A percentile compares a stretch with the other conserved stretches of the same genome.
phyloP scores from a whole-genome alignment of 2,329 filamentous ascomycete species.

The Aspergillus sp. region DNA sequence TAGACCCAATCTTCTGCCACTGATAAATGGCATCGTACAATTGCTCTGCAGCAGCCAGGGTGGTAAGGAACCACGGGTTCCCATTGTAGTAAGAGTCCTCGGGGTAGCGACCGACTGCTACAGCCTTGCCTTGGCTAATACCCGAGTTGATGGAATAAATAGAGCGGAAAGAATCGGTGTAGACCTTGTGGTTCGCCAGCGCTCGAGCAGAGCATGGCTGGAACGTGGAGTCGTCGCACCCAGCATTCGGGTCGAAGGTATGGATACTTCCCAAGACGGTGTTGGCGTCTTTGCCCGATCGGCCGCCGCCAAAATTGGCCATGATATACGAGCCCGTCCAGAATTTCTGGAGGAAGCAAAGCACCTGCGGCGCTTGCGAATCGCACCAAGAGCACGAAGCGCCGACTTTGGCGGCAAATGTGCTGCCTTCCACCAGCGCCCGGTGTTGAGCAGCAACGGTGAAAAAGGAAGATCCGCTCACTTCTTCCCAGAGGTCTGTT shows the following conservation, averaged over 20 bases:
- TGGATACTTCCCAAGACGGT: conserved; percentile 56
- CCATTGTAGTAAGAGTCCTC: conserved; percentile 75
- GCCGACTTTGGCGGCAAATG: conserved; percentile 63
- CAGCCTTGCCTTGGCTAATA: conserved; percentile 26
- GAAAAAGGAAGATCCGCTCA: conserved; percentile 75
- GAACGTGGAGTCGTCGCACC: conserved; percentile 57
- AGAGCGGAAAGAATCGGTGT: conserved; percentile 71
- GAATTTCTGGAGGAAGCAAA: conserved; percentile 73
- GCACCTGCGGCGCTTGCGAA: conserved; percentile 65
- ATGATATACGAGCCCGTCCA: conserved; percentile 66
- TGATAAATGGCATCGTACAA: conserved; percentile 74
- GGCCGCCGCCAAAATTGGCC: conserved; percentile 65
- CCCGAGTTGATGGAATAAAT: conserved; percentile 59
- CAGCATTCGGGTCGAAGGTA: conserved; percentile 33
- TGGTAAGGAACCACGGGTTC: conserved; percentile 78
- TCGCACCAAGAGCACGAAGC: conserved; percentile 61
- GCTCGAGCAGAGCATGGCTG: conserved; percentile 71
- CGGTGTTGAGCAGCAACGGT: conserved; percentile 69
- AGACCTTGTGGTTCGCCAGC: conserved; percentile 72
- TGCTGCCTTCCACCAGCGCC: conserved; percentile 58
- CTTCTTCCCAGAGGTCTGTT: conserved; percentile 75
- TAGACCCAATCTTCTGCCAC: conserved; percentile 63
- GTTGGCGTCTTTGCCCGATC: conserved; percentile 71
- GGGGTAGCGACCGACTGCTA: conserved; percentile 61
- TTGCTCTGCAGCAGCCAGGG: conserved; percentile 74